These are phyloP conservation scores for Picea abies DNA, from an alignment of 83 land plant species.

Conservation along the genomic window DNA sequence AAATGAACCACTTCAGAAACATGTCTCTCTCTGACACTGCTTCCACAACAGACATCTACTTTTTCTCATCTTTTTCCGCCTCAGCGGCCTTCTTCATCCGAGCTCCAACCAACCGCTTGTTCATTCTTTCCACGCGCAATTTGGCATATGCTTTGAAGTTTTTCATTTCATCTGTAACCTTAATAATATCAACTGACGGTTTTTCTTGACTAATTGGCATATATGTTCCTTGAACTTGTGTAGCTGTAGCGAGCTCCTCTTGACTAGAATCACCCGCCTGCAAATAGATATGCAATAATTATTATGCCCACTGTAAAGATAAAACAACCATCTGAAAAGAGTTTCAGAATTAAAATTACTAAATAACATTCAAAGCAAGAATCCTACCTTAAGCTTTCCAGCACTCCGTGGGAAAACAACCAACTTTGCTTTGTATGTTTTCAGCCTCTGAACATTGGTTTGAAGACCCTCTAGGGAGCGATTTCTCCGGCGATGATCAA, in stretches of 20 bases:
- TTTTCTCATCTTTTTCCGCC: conserved; percentile 89
- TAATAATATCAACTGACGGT: conserved; percentile 67
- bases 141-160: conserved; percentile 59
- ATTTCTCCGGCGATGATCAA: conserved; percentile 69
- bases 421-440: conserved; percentile 71
- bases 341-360: background rate
- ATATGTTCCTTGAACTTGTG: conserved; percentile 66
- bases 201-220: conserved; percentile 63
- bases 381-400: conserved; percentile 50
- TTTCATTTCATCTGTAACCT: conserved; percentile 78
- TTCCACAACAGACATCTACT: conserved; percentile 16
- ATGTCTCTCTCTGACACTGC: too few relatives aligned
- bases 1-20: too few relatives aligned
- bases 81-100: conserved; percentile 84
- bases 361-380: background rate
- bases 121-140: conserved; percentile 68
- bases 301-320: background rate
- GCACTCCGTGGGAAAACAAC: conserved; percentile 67
- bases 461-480: conserved; percentile 65
- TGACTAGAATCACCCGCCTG: conserved; percentile 79
- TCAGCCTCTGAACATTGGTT: conserved; percentile 65
- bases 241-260: conserved; percentile 77
- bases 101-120: conserved; percentile 56
- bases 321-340: background rate
- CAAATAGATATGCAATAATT: background rate